Conservation (phyloP, 1,284 basidiomycete genomes). For the Papiliotrema laurentii region DNA sequence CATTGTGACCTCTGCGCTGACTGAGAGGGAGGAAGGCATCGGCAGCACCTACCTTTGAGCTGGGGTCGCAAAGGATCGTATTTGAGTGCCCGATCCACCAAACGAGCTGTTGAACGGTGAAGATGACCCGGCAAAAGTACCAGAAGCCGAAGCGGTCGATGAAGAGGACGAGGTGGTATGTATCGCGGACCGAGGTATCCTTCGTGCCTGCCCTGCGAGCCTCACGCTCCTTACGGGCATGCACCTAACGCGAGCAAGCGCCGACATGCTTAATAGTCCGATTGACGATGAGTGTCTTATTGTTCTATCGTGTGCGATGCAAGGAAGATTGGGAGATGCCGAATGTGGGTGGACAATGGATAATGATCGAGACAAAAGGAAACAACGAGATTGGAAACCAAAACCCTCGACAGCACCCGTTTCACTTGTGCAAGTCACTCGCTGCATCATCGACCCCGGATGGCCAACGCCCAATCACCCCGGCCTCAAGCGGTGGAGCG, state of each 20-base stretch:
- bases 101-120: background rate
- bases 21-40: too few species aligned
- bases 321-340: too few species aligned
- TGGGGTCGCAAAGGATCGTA: too few species aligned
- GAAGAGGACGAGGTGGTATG: background rate
- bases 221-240: background rate
- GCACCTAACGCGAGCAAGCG: background rate
- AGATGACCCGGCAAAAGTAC: background rate
- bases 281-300: background rate
- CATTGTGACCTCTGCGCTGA: constrained; percentile 11
- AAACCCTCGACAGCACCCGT: too few species aligned
- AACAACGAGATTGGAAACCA: too few species aligned
- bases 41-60: too few species aligned
- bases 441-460: too few species aligned
- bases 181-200: background rate
- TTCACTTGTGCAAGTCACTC: too few species aligned
- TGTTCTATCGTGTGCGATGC: too few species aligned
- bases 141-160: background rate
- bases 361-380: background rate
- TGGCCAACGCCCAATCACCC: too few species aligned
- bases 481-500: too few species aligned
- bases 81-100: too few species aligned
- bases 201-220: background rate
- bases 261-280: background rate
- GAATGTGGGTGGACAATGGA: background rate